Evolutionary conservation across 306 rosid genomes (phyloP).

Genomic region (Lathyrus oleraceus): DNA sequence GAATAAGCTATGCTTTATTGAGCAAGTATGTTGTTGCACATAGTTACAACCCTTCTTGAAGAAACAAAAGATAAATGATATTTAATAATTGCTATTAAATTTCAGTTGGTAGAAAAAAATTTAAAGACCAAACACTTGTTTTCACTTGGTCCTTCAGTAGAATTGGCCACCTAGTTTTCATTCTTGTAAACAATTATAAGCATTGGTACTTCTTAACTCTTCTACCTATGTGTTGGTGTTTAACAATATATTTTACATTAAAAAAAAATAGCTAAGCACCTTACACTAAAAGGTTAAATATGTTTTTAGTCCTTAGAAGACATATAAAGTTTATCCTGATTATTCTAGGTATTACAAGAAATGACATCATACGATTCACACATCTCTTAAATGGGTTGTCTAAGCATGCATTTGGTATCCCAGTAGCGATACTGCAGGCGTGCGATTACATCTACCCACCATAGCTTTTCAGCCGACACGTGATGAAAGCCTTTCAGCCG

Average conservation of each 20-base stretch:
- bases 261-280: neutral
- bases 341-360: slow-evolving; percentile 8
- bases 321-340: neutral
- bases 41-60: slow-evolving; percentile 6
- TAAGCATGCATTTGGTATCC: neutral
- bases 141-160: neutral
- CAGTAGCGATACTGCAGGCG: neutral
- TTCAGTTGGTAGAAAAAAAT: slow-evolving; percentile 26
- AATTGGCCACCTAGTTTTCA: neutral
- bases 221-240: neutral
- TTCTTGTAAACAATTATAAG: neutral
- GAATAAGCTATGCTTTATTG: slow-evolving; percentile 24
- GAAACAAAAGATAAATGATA: slow-evolving; percentile 26
- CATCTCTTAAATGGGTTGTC: slow-evolving; percentile 24
- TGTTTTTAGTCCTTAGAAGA: neutral
- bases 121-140: slow-evolving; percentile 1
- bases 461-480: neutral
- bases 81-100: slow-evolving; percentile 17
- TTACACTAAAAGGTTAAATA: neutral
- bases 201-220: neutral
- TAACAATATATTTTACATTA: neutral
- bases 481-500: neutral
- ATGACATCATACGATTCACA: neutral
- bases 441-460: neutral
- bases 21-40: slow-evolving; percentile 32